phyloP scores from a whole-genome alignment of 176 grass and related monocot genomes.

The Hordeum marinum region DNA sequence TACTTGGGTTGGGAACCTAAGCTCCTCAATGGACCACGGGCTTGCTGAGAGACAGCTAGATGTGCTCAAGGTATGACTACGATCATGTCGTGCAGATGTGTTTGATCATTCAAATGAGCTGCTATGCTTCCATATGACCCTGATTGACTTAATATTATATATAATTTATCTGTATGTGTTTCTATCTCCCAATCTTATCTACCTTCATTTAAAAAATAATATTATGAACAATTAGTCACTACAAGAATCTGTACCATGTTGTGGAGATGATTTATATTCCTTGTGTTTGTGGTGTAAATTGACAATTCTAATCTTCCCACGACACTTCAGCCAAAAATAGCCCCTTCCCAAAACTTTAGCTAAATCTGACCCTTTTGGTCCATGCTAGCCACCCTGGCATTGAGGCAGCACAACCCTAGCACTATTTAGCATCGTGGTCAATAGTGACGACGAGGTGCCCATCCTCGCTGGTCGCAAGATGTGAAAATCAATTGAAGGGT shows the following conservation, averaged over 20 bases:
- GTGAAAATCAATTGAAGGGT: too few relatives aligned
- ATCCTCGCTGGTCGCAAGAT: too few relatives aligned
- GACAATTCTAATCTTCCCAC: background rate
- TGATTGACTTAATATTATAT: background rate
- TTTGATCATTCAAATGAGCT: conserved; percentile 14
- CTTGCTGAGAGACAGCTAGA: conserved; percentile 89
- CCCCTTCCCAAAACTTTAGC: background rate
- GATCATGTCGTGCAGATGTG: background rate
- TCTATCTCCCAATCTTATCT: conserved; percentile 11
- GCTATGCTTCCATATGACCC: background rate
- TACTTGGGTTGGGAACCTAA: conserved; percentile 85
- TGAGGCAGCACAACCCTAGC: background rate
- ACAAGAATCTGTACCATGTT: background rate
- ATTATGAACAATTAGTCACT: background rate
- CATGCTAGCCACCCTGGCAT: background rate
- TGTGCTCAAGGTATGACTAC: conserved; percentile 76
- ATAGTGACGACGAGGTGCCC: too few relatives aligned
- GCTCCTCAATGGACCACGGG: conserved; percentile 80
- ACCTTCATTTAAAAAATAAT: background rate
- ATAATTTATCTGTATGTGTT: background rate
- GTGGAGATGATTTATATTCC: background rate
- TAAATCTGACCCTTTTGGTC: background rate
- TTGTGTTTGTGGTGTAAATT: background rate
- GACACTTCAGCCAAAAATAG: background rate
- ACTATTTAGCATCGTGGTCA: too few relatives aligned